These are phyloP conservation scores for Trichoderma simmonsii DNA, from an alignment of 2,329 filamentous ascomycete genomes.

Conservation along the genomic window DNA sequence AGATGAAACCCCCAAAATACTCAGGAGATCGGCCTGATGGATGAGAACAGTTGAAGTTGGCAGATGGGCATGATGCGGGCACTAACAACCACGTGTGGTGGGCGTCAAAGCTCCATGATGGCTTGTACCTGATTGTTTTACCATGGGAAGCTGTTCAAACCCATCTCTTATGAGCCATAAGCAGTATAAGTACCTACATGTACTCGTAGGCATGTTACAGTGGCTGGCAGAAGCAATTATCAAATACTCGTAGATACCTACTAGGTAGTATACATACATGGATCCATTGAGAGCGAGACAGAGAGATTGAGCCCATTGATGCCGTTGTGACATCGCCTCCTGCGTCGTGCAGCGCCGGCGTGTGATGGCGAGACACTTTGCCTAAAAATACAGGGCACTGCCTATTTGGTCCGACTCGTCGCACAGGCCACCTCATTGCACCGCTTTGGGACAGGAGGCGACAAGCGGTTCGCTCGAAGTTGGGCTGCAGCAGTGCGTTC, in stretches of 20 bases:
- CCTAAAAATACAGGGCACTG: not conserved
- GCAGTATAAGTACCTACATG: not conserved
- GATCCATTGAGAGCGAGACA: not conserved
- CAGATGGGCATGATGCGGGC: not conserved
- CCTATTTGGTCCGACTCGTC: not conserved
- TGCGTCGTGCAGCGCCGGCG: not conserved
- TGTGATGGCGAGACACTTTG: not conserved
- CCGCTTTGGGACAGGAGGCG: constrained; percentile 5
- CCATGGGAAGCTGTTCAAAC: not conserved
- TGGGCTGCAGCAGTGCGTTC: not conserved
- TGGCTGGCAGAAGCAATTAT: not conserved
- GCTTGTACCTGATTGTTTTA: not conserved
- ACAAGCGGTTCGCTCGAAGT: not conserved
- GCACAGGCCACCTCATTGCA: not conserved
- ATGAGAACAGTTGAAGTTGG: not conserved
- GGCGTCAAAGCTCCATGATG: not conserved
- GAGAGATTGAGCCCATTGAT: not conserved
- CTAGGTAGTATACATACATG: not conserved
- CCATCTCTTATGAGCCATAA: not conserved
- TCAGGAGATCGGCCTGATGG: not conserved
- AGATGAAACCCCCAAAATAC: not conserved
- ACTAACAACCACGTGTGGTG: not conserved
- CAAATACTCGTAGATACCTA: not conserved
- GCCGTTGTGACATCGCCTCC: not conserved
- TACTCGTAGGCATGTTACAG: not conserved